A percentile compares a stretch with the other conserved stretches of the same genome.
These are phyloP conservation scores for Botrytis fragariae DNA, from an alignment of 2,329 filamentous ascomycete species.

Conservation along the genomic window DNA sequence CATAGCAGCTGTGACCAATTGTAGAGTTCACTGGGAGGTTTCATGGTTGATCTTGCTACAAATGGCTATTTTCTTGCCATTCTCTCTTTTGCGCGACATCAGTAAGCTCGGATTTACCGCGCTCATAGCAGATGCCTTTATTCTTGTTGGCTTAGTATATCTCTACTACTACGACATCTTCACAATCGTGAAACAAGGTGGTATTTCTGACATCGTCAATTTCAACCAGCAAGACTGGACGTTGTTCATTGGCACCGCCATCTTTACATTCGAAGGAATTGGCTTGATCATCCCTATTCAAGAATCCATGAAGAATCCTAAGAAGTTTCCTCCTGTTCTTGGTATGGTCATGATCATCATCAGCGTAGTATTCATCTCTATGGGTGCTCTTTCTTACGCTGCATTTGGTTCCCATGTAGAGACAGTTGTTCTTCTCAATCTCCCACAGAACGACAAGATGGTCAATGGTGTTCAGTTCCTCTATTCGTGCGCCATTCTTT, in stretches of 20 bases:
- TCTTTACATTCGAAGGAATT: slow-evolving; percentile 98
- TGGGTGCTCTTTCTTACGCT: slow-evolving; percentile 91
- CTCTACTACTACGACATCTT: slow-evolving; percentile 93
- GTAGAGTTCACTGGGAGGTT: slow-evolving; percentile 80
- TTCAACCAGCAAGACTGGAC: slow-evolving; percentile 96
- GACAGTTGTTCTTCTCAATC: slow-evolving; percentile 92
- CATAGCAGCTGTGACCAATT: slow-evolving; percentile 85
- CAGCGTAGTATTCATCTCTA: slow-evolving; percentile 82
- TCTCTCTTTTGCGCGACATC: slow-evolving; percentile 93
- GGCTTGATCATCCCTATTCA: slow-evolving; percentile 98
- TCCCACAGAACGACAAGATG: slow-evolving; percentile 91
- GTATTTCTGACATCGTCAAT: slow-evolving; percentile 78
- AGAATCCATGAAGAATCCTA: slow-evolving; percentile 88
- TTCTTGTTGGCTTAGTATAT: slow-evolving; percentile 86
- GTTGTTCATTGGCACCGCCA: slow-evolving; percentile 95
- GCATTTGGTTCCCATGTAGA: slow-evolving; percentile 94
- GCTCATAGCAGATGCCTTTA: slow-evolving; percentile 89
- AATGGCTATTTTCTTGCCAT: slow-evolving; percentile 89
- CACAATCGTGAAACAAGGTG: slow-evolving; percentile 70
- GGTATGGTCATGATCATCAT: slow-evolving; percentile 93
- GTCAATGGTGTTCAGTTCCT: slow-evolving; percentile 96
- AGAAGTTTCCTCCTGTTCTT: slow-evolving; percentile 87
- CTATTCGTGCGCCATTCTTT: slow-evolving; percentile 94
- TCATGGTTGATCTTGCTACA: slow-evolving; percentile 91
- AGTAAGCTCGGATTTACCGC: slow-evolving; percentile 96